A percentile compares a stretch with the other conserved stretches of the same genome.
Conservation (phyloP, 371 early-diverging fungal genomes). For the Apophysomyces trapeziformis region DNA sequence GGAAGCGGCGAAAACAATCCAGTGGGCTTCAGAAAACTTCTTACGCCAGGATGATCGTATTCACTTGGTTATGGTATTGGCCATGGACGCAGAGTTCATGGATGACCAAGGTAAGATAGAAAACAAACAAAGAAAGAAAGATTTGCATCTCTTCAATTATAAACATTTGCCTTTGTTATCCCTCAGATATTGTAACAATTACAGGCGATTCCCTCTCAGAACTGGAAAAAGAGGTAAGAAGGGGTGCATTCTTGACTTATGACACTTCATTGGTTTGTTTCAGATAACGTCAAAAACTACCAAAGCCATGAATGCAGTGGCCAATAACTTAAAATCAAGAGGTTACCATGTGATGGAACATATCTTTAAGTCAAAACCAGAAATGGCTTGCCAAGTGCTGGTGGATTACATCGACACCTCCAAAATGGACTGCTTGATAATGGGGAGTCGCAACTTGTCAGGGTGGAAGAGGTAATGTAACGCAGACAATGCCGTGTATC, state of each 20-base stretch:
- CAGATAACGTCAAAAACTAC: conserved; percentile 26
- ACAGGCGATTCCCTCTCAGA: conserved; percentile 17
- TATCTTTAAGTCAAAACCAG: conserved; percentile 34
- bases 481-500: too few relatives aligned
- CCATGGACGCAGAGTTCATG: conserved; percentile 43
- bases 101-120: conserved; percentile 31
- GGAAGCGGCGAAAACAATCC: conserved; percentile 43
- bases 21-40: conserved; percentile 51
- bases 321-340: conserved; percentile 13
- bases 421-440: conserved; percentile 43
- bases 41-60: conserved; percentile 43
- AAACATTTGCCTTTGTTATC: not conserved
- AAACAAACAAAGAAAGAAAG: too few relatives aligned
- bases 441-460: conserved; percentile 55
- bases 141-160: too few relatives aligned
- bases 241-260: not conserved
- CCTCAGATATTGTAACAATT: conserved; percentile 14
- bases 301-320: conserved; percentile 25
- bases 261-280: not conserved
- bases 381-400: conserved; percentile 38
- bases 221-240: conserved; percentile 40
- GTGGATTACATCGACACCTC: conserved; percentile 42
- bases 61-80: conserved; percentile 41
- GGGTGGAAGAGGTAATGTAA: conserved; percentile 50
- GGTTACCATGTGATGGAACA: conserved; percentile 15